phyloP scores from a whole-genome alignment of 768 basidiomycete species.

The Naematelia aurantialba region DNA sequence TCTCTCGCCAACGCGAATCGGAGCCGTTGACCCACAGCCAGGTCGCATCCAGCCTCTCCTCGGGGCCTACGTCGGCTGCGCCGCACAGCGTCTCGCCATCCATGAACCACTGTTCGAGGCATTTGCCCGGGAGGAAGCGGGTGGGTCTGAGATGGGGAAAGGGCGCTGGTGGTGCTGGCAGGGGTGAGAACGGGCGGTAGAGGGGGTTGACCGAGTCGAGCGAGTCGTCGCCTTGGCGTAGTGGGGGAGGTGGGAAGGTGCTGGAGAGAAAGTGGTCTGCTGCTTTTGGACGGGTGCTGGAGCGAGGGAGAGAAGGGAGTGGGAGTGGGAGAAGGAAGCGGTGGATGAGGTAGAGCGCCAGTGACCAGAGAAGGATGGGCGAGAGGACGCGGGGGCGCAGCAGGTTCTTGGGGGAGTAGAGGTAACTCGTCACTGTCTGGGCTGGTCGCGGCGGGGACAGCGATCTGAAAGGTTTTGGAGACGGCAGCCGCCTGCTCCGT shows the following conservation, averaged over 20 bases:
- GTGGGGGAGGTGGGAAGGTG: slow-evolving; percentile 30
- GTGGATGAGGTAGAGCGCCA: slow-evolving; percentile 24
- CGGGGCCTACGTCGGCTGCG: slow-evolving; percentile 32
- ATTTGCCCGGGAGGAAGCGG: slow-evolving; percentile 35
- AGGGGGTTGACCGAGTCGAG: slow-evolving; percentile 32
- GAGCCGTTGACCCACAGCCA: slow-evolving; percentile 48
- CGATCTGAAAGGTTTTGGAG: not conserved
- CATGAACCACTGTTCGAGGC: slow-evolving; percentile 44
- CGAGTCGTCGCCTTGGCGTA: slow-evolving; percentile 31
- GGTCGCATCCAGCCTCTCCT: slow-evolving; percentile 43
- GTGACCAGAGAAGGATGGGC: slow-evolving; percentile 23
- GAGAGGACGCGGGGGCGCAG: slow-evolving; percentile 8
- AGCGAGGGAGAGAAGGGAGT: slow-evolving; percentile 8
- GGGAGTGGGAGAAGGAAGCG: slow-evolving; percentile 25
- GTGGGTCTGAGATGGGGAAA: slow-evolving; percentile 43
- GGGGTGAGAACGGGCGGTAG: slow-evolving; percentile 34
- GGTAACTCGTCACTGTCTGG: slow-evolving; percentile 26
- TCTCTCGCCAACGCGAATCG: slow-evolving; percentile 39
- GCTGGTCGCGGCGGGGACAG: slow-evolving; percentile 32
- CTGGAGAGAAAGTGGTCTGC: slow-evolving; percentile 24
- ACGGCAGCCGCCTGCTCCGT: slow-evolving; percentile 1
- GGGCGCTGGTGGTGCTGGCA: slow-evolving; percentile 32
- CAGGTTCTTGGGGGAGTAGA: slow-evolving; percentile 5
- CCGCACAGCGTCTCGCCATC: slow-evolving; percentile 46
- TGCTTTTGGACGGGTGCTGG: not conserved